Percentiles rank a stretch among this genome's conserved stretches.
These are phyloP conservation scores for Camellia sinensis DNA, from an alignment of 148 eudicot genomes.

Conservation along the genomic window DNA sequence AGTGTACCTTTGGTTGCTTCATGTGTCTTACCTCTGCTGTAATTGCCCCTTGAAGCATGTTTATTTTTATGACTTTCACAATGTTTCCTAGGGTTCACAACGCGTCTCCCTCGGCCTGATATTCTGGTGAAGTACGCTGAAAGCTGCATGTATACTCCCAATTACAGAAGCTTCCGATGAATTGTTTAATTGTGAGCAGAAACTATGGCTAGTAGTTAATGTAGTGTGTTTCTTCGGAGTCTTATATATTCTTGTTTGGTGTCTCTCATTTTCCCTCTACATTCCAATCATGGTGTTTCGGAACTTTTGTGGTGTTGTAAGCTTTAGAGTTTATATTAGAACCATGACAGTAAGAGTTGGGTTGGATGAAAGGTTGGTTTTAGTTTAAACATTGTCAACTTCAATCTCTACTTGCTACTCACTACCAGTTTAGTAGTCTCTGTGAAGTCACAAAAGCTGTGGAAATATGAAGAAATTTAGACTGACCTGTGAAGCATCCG, in stretches of 20 bases:
- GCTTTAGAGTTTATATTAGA: too few relatives aligned
- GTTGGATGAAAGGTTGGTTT: too few relatives aligned
- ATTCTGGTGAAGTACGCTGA: slow-evolving; percentile 76
- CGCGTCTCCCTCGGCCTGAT: slow-evolving; percentile 67
- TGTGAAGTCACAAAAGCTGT: too few relatives aligned
- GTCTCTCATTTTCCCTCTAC: background rate
- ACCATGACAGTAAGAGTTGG: too few relatives aligned
- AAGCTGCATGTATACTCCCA: slow-evolving; percentile 93
- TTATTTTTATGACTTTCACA: too few relatives aligned
- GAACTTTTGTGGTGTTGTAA: background rate
- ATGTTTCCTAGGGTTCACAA: slow-evolving; percentile 56
- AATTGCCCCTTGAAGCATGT: too few relatives aligned
- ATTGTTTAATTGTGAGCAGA: background rate
- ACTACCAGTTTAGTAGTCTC: too few relatives aligned
- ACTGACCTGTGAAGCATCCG: too few relatives aligned
- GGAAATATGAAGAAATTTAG: too few relatives aligned
- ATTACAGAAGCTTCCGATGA: slow-evolving; percentile 73
- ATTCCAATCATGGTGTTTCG: background rate
- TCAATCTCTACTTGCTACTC: too few relatives aligned
- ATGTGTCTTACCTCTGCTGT: background rate
- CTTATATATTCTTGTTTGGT: too few relatives aligned
- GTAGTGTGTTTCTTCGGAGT: background rate
- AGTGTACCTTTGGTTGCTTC: background rate
- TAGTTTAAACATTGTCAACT: too few relatives aligned
- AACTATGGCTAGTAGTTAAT: background rate